A percentile compares a stretch with the other conserved stretches of the same genome.
Conservation (phyloP, 2,329 filamentous ascomycete species). For the Dryadomyces sulphureus region DNA sequence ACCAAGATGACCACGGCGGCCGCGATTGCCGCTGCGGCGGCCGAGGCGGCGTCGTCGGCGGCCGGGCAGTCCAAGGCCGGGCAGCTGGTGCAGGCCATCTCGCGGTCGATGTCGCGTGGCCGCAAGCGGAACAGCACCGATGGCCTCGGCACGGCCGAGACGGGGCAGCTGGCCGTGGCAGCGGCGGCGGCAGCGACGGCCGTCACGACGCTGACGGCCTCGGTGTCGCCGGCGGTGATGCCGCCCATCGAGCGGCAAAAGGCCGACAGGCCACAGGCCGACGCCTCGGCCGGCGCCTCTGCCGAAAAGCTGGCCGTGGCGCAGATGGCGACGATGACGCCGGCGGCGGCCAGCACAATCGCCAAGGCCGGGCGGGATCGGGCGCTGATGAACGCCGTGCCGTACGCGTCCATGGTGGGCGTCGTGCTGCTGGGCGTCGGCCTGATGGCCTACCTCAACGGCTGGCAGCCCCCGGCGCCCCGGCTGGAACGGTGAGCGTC, state of each 20-base stretch:
- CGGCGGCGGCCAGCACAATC: conserved; percentile 13
- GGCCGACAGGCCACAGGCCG: no score
- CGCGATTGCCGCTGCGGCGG: conserved; percentile 11
- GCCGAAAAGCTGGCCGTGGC: conserved; percentile 28
- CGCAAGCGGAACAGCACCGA: neutral
- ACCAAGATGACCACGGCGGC: conserved; percentile 24
- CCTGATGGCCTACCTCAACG: conserved; percentile 75
- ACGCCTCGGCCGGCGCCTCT: conserved; percentile 5
- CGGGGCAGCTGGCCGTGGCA: neutral
- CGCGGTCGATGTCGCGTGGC: neutral
- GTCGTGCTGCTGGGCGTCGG: conserved; percentile 72
- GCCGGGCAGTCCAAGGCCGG: neutral
- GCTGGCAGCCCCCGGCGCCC: conserved; percentile 46
- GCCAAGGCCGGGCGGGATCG: conserved; percentile 27
- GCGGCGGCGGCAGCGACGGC: neutral
- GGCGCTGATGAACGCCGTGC: conserved; percentile 41
- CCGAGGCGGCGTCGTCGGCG: neutral
- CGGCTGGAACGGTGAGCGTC: conserved; percentile 18
- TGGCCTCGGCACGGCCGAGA: neutral
- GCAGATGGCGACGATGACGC: conserved; percentile 34
- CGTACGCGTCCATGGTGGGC: conserved; percentile 69
- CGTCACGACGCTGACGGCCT: no score
- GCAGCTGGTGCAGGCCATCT: neutral
- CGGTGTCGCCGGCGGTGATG: no score
- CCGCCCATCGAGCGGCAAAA: no score